These are phyloP conservation scores for Clarireedia sp. DNA, from an alignment of 2,329 filamentous ascomycete genomes.

Conservation along the genomic window DNA sequence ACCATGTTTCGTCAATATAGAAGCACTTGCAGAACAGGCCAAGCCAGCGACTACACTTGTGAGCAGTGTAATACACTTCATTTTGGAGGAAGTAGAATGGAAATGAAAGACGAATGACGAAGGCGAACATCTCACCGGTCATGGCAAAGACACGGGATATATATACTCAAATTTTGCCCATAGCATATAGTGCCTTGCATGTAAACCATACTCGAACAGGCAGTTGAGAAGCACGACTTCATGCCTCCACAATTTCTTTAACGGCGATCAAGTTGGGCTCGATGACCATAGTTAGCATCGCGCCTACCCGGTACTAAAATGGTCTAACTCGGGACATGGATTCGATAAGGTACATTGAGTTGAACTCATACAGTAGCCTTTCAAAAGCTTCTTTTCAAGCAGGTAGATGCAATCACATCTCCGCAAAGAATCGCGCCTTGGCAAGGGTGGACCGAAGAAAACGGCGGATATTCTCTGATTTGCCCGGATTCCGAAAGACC, in stretches of 20 bases:
- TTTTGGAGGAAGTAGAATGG: neutral
- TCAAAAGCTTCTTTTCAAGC: neutral
- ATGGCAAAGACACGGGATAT: neutral
- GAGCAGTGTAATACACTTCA: constrained; percentile 6
- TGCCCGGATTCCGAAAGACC: neutral
- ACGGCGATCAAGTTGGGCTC: neutral
- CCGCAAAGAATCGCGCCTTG: neutral
- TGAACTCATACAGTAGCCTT: too few relatives aligned
- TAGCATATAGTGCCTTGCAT: neutral
- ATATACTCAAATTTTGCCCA: too few relatives aligned
- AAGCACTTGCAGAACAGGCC: neutral
- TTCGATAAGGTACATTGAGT: neutral
- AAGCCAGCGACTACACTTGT: constrained; percentile 5
- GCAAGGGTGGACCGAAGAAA: neutral
- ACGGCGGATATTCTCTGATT: neutral
- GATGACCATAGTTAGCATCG: neutral
- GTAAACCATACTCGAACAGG: constrained; percentile 4
- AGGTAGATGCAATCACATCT: neutral
- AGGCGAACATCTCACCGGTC: neutral
- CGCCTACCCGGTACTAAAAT: neutral
- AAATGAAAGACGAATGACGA: neutral
- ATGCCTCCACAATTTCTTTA: neutral
- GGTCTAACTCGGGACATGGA: neutral
- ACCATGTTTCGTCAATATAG: constrained; percentile 4
- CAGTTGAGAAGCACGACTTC: constrained; percentile 1